phyloP scores from a whole-genome alignment of 139 green algal genomes.

The Chlorella sp. region DNA sequence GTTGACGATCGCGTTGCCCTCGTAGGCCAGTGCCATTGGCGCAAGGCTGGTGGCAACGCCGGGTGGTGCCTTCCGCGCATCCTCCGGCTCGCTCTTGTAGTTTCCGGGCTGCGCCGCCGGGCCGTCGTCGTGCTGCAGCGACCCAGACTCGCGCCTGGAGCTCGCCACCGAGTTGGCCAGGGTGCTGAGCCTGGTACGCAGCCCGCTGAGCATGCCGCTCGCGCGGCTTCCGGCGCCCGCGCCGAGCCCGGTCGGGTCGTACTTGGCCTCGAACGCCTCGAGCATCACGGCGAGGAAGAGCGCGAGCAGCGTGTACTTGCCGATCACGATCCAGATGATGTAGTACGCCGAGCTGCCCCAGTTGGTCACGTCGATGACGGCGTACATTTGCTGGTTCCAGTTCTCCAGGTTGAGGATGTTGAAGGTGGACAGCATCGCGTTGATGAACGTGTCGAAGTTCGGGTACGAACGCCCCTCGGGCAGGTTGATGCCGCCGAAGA shows the following conservation, averaged over 20 bases:
- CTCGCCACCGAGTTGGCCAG: background rate
- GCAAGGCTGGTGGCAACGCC: too few species aligned
- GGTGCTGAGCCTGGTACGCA: constrained; percentile 6
- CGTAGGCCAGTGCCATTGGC: too few species aligned
- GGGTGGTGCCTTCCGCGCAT: too few species aligned
- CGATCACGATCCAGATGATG: constrained; percentile 66
- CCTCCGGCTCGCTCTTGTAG: too few species aligned
- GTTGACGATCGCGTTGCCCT: too few species aligned
- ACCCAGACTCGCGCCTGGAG: too few species aligned
- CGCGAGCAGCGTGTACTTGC: constrained; percentile 64
- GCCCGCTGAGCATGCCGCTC: background rate
- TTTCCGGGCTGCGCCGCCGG: too few species aligned
- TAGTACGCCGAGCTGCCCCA: constrained; percentile 55
- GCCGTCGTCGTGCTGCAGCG: too few species aligned
- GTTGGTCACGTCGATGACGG: constrained; percentile 33
- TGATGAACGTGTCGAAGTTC: constrained; percentile 67
- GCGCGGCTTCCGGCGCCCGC: constrained; percentile 1
- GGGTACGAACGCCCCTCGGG: constrained; percentile 20
- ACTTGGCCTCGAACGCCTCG: constrained; percentile 48
- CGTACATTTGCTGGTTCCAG: constrained; percentile 57
- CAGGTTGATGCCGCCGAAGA: constrained; percentile 46
- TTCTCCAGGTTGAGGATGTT: constrained; percentile 63
- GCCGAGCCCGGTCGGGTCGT: constrained; percentile 15
- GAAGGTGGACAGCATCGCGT: constrained; percentile 29
- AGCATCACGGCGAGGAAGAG: constrained; percentile 74